Evolutionary conservation across 805 yeast species (phyloP), one percentile per base, ranked within the genome.

Genomic region (Tetrapisispora iriomotensis): DNA sequence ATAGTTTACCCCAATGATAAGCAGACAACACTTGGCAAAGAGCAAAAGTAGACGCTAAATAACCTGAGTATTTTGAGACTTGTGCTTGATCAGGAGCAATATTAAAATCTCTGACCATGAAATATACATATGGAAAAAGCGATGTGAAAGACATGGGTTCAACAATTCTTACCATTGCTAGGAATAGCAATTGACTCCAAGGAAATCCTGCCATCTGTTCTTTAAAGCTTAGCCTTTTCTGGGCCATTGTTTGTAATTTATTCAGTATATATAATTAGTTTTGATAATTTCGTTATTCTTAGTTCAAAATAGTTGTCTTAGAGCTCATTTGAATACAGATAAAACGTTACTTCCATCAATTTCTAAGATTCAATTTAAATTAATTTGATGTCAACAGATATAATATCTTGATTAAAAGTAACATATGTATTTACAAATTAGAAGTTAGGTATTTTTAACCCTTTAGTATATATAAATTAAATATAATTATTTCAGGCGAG

Each of bases 91-190:
- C 61, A 28, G 70, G 64, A 6, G 73, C 72, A 12, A 74, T 56
- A 4, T 68, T 67, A 51, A 76, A 76, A 44, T 74, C 79, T 43
- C 73, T 56, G 15, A 77, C 75, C 80, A 77, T 73, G 58, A 73
- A 77, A 53, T 72, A 77, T 29, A 76, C 68, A 48, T 77, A 77
- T 3, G 83, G 83, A 50, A 77, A 76, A 25, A 76, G 54, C 4
- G 81, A 74, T 3, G 82, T 74, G 61, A 76, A 77, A 2, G 81
- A 74, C 17, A 77, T 66, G 1, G 83, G 82, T 51, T 77, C 82
- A 10, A 76, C 66, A 43, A 76, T 71, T 41, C 82, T 60, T 36
- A 75, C 71, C 22, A 69, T 44, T 22, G 66, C 60, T 10, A 68
- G 50, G 9, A 67, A 65, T 6, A 51, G 40, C 33, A 67, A 47